A percentile compares a stretch with the other conserved stretches of the same genome.
Conservation (phyloP, 179 eudicot genomes). For the Beta lomatogona region DNA sequence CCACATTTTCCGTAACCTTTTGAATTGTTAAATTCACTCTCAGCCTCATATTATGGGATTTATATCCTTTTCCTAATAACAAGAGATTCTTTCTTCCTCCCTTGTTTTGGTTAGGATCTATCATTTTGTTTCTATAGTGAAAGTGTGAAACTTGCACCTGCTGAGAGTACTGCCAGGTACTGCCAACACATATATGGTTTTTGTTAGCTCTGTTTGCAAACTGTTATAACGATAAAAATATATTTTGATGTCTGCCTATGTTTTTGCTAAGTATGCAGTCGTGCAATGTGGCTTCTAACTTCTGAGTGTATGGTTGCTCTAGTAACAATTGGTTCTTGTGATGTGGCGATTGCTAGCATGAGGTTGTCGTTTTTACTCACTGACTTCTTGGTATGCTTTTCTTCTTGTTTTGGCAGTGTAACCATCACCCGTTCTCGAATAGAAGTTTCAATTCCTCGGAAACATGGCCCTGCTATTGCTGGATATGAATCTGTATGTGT, state of each 20-base stretch:
- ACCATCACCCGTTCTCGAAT: constrained; percentile 83
- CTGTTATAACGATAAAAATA: background rate
- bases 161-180: background rate
- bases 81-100: background rate
- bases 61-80: background rate
- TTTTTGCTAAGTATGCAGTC: background rate
- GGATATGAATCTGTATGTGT: constrained; percentile 90
- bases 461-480: constrained; percentile 93
- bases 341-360: background rate
- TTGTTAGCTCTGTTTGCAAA: background rate
- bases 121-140: background rate
- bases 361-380: background rate
- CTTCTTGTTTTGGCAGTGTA: constrained; percentile 45
- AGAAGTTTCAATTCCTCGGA: constrained; percentile 91
- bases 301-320: background rate
- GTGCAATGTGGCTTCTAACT: background rate
- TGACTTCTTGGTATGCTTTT: background rate
- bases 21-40: background rate
- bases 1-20: background rate
- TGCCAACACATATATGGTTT: background rate
- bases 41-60: background rate
- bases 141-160: background rate
- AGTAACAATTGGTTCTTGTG: background rate
- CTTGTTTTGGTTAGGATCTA: background rate
- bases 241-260: background rate